Conservation (phyloP, 2,329 filamentous ascomycete species). For the Pestalotiopsis sp. region DNA sequence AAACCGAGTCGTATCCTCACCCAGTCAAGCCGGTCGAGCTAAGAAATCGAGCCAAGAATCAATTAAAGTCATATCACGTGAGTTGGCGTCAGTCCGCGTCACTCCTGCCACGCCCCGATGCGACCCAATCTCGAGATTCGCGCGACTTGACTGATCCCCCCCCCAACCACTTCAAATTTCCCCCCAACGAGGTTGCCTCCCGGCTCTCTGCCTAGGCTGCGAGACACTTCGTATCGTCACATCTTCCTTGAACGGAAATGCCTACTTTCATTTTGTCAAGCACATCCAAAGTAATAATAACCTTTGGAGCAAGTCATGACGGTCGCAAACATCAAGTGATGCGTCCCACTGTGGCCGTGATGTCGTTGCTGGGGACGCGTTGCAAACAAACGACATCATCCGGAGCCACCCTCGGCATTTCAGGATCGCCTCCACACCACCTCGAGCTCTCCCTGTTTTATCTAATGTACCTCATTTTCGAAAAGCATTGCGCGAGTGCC, state of each 20-base stretch:
- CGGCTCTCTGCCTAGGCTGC: background rate
- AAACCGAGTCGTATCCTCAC: background rate
- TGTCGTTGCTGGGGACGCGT: background rate
- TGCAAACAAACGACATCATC: background rate
- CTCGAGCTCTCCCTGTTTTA: background rate
- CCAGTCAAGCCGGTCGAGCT: background rate
- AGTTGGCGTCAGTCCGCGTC: constrained; percentile 1
- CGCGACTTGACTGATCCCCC: constrained; percentile 1
- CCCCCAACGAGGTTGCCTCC: background rate
- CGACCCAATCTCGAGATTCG: background rate
- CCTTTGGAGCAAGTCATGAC: background rate
- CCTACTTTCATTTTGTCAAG: background rate
- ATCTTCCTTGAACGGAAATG: background rate
- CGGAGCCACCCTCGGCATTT: background rate
- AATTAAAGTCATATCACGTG: constrained; percentile 6
- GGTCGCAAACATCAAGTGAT: background rate
- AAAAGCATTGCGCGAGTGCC: constrained; percentile 2
- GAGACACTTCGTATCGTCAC: background rate
- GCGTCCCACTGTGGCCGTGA: background rate
- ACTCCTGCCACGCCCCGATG: background rate
- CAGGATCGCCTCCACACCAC: background rate
- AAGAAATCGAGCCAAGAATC: background rate
- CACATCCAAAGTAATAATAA: background rate
- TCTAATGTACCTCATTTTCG: background rate
- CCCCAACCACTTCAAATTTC: constrained; percentile 9